Percentiles rank a stretch among this genome's conserved stretches.
Evolutionary conservation across 371 early-diverging fungal species (phyloP).

Genomic region (Globomyces sp.): DNA sequence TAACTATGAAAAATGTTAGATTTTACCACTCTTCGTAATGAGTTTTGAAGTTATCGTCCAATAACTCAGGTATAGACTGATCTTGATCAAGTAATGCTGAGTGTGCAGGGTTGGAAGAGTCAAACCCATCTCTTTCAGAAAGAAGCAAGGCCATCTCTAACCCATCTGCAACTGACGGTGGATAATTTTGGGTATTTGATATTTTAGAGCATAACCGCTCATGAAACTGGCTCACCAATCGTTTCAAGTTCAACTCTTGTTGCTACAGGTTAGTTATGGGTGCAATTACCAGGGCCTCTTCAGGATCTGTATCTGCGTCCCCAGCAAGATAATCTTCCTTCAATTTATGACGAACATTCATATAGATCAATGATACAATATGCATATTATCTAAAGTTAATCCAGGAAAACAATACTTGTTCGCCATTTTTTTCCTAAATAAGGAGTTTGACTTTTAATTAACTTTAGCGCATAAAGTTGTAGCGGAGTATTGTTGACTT

Average conservation of each 20-base stretch:
- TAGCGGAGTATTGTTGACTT: constrained; percentile 64
- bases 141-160: background rate
- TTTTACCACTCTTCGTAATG: constrained; percentile 4
- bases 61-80: background rate
- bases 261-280: background rate
- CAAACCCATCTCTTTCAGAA: background rate
- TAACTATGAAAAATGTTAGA: background rate
- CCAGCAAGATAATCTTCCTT: constrained; percentile 74
- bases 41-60: constrained; percentile 10
- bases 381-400: constrained; percentile 65
- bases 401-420: constrained; percentile 26
- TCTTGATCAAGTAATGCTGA: background rate
- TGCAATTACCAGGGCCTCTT: constrained; percentile 63
- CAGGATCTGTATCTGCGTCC: constrained; percentile 67
- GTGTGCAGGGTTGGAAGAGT: background rate
- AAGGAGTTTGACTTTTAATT: constrained; percentile 75
- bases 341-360: constrained; percentile 62
- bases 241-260: background rate
- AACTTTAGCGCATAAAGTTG: constrained; percentile 76
- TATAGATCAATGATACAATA: constrained; percentile 74
- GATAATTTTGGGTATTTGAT: constrained; percentile 1
- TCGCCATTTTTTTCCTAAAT: constrained; percentile 80
- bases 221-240: background rate
- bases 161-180: background rate
- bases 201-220: background rate